Conservation (phyloP, 139 green algal species). For the Nannochloris sp. region DNA sequence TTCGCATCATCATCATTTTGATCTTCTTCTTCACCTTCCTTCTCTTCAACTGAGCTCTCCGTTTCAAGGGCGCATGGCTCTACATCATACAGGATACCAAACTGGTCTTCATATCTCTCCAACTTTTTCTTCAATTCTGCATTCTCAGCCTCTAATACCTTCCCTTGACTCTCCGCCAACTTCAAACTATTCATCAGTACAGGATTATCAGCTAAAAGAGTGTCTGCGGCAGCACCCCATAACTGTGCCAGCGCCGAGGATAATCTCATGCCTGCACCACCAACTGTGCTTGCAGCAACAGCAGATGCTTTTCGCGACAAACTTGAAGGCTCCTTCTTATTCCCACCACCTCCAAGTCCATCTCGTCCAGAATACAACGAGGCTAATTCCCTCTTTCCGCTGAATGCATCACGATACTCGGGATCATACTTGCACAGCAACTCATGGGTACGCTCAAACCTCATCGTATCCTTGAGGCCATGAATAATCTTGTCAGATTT, state of each 20-base stretch:
- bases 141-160: constrained; percentile 10
- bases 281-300: neutral
- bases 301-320: no score
- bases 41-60: no score
- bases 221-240: neutral
- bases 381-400: constrained; percentile 1
- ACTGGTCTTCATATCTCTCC: constrained; percentile 2
- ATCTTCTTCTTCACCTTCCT: no score
- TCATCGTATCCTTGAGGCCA: constrained; percentile 55
- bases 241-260: neutral
- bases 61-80: neutral
- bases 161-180: neutral
- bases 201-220: constrained; percentile 6
- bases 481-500: constrained; percentile 46
- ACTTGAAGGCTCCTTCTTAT: neutral
- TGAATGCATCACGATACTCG: constrained; percentile 21
- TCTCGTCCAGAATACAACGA: neutral
- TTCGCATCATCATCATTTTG: no score
- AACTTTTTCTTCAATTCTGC: neutral
- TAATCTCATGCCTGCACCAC: neutral
- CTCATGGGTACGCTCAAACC: constrained; percentile 44
- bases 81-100: constrained; percentile 1
- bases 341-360: neutral
- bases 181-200: neutral
- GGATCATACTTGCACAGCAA: constrained; percentile 62